A percentile compares a stretch with the other conserved stretches of the same genome.
These are phyloP conservation scores for Zancudomyces culisetae DNA, from an alignment of 371 early-diverging fungal genomes.

Conservation along the genomic window DNA sequence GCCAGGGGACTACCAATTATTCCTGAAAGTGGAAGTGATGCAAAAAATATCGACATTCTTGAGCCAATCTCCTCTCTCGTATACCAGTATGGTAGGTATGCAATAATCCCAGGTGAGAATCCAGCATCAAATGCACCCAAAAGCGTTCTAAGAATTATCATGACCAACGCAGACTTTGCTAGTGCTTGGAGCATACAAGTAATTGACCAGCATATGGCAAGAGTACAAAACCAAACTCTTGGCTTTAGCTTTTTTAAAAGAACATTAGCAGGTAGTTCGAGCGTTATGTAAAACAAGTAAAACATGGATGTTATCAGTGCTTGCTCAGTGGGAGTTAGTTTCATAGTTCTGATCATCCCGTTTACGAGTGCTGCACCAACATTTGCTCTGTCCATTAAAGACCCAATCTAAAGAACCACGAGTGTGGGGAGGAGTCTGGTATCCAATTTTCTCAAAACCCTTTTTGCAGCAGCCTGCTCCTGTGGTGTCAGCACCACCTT, in stretches of 20 bases:
- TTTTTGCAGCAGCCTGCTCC: not conserved
- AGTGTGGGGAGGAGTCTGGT: constrained; percentile 11
- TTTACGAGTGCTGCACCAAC: constrained; percentile 11
- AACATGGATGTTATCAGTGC: constrained; percentile 41
- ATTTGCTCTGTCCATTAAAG: constrained; percentile 15
- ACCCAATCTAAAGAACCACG: constrained; percentile 14
- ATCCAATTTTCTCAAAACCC: constrained; percentile 5
- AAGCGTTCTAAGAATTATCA: constrained; percentile 30
- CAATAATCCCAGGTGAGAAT: constrained; percentile 34
- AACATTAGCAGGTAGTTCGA: constrained; percentile 39
- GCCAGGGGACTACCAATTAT: constrained; percentile 38
- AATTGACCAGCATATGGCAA: constrained; percentile 33
- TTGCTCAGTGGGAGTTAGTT: constrained; percentile 22
- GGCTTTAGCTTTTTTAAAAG: constrained; percentile 31
- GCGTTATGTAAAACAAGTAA: constrained; percentile 43
- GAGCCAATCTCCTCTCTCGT: constrained; percentile 14
- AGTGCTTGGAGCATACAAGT: constrained; percentile 35
- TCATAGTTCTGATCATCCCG: constrained; percentile 24
- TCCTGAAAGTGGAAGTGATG: constrained; percentile 22
- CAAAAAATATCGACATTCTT: constrained; percentile 20
- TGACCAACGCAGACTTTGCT: constrained; percentile 25
- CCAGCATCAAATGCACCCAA: constrained; percentile 34
- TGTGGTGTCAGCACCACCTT: not conserved
- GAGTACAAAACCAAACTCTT: constrained; percentile 28
- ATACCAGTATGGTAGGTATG: constrained; percentile 26